Evolutionary conservation across 176 grass and related monocot species (phyloP), one percentile per base, ranked within the genome.

Genomic region (Cymbopogon citratus): DNA sequence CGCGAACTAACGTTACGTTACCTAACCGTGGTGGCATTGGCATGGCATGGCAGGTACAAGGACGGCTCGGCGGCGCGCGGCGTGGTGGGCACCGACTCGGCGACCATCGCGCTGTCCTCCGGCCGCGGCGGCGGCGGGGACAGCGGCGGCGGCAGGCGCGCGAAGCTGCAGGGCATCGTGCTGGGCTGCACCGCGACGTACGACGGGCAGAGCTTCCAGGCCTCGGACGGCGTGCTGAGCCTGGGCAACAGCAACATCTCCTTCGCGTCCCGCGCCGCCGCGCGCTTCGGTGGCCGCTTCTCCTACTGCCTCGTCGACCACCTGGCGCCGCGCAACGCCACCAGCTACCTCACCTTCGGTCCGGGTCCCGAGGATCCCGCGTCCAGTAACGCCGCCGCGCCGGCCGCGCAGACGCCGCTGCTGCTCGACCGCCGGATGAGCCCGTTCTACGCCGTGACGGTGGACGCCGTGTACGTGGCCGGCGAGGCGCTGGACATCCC

Each of bases 291-390:
- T 0, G 90, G 91, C 27, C 82, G 85, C 51, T 99, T 99, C 92
- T 95, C 96, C 66, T 95, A 99, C 84, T 99, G 93, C 89, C 91
- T 99, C n/a, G 96, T 99, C 16, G 96, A 99, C 80, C 96, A 99
- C 87, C 91, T 99, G 31, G 85, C 90, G 33, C 92, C 92, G 51
- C 91, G 91, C 85, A 95, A 93, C 78, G 81, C 89, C 84, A 91
- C 95, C 61, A 91, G 90, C 84, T 90, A 87, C 73, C 90, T 95
- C 87, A 91, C 91, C 73, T 93, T 95, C 74, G 92, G 93, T 29
- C 73, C 76, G 5, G 15, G 6, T 33, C 66, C 56, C 26, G 40
- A 31, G 23, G 73, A 21, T 64, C 34, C 39, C 24, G 14, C 54
- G 12, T 8, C 78, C 13, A 21, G 18, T 63, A 24, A 67, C 7